Conservation (phyloP, 495 filamentous ascomycete species). For the Neurospora sp. region DNA sequence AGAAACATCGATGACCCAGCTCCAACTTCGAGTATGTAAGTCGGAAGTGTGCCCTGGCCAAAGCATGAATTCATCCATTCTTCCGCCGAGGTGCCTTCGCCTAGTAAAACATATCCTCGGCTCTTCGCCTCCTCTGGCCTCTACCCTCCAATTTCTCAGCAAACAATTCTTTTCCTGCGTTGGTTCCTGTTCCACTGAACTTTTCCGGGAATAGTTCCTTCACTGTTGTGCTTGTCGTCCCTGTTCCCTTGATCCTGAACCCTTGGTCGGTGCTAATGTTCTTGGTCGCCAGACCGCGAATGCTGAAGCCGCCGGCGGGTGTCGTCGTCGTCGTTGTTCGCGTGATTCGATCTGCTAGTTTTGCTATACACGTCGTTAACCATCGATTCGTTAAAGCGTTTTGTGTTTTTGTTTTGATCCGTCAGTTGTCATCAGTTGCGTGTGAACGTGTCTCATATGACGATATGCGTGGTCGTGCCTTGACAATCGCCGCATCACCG, state of each 20-base stretch:
- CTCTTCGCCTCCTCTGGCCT: constrained; percentile 36
- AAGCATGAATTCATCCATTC: background rate
- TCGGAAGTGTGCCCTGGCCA: background rate
- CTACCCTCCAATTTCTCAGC: constrained; percentile 38
- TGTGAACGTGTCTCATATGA: background rate
- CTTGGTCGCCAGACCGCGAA: constrained; percentile 49
- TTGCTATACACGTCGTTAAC: constrained; percentile 19
- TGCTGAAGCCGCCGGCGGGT: constrained; percentile 38
- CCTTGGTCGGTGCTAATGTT: constrained; percentile 34
- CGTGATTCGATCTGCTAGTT: constrained; percentile 34
- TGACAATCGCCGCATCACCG: background rate
- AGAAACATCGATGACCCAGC: background rate
- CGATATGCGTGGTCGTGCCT: background rate
- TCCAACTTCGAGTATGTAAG: background rate
- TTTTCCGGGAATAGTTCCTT: constrained; percentile 66
- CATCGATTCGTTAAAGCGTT: constrained; percentile 1
- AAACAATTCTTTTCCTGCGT: constrained; percentile 66
- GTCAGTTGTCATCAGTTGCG: background rate
- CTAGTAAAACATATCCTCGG: constrained; percentile 46
- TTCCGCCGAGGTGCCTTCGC: background rate
- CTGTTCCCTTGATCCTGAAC: constrained; percentile 55
- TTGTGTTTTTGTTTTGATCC: too few relatives aligned
- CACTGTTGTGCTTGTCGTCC: constrained; percentile 41
- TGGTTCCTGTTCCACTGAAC: constrained; percentile 32
- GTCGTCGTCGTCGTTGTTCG: constrained; percentile 5